These are phyloP conservation scores for Xylaria flabelliformis DNA, from an alignment of 495 filamentous ascomycete genomes.

Conservation along the genomic window DNA sequence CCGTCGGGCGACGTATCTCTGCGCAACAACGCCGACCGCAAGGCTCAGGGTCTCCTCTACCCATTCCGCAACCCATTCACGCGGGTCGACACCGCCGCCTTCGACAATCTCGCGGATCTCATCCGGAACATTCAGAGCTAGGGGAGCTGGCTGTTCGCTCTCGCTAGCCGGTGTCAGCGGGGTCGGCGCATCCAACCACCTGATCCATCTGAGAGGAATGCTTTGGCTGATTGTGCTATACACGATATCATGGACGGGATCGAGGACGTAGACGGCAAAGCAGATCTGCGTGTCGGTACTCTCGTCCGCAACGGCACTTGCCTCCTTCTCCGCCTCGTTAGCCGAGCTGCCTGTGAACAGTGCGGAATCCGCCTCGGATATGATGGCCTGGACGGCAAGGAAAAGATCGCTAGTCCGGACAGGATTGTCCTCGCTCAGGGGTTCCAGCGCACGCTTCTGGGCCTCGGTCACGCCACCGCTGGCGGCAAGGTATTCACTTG, in stretches of 20 bases:
- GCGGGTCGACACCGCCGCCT: slow-evolving; percentile 86
- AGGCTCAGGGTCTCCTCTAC: slow-evolving; percentile 87
- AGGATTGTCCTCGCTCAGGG: slow-evolving; percentile 81
- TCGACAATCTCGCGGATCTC: slow-evolving; percentile 90
- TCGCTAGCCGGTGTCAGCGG: slow-evolving; percentile 55
- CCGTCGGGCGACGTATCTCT: slow-evolving; percentile 90
- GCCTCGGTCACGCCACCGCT: slow-evolving; percentile 82
- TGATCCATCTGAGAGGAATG: slow-evolving; percentile 85
- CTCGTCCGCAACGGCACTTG: slow-evolving; percentile 54
- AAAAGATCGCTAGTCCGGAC: slow-evolving; percentile 93
- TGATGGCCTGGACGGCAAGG: slow-evolving; percentile 87
- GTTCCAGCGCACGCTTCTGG: slow-evolving; percentile 74
- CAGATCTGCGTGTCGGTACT: slow-evolving; percentile 64
- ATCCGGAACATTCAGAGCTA: slow-evolving; percentile 64
- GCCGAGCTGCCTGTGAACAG: slow-evolving; percentile 66
- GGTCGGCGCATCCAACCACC: slow-evolving; percentile 85
- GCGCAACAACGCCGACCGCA: slow-evolving; percentile 85
- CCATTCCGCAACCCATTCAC: slow-evolving; percentile 98
- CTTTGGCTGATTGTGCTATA: slow-evolving; percentile 84
- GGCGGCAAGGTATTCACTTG: slow-evolving; percentile 78
- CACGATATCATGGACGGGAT: slow-evolving; percentile 89
- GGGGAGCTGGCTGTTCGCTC: slow-evolving; percentile 43
- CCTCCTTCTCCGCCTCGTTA: slow-evolving; percentile 58
- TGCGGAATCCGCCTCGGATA: slow-evolving; percentile 62
- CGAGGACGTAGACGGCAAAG: slow-evolving; percentile 92